Evolutionary conservation across 163 green algal species (phyloP).

Genomic region (Scenedesmus sp.): DNA sequence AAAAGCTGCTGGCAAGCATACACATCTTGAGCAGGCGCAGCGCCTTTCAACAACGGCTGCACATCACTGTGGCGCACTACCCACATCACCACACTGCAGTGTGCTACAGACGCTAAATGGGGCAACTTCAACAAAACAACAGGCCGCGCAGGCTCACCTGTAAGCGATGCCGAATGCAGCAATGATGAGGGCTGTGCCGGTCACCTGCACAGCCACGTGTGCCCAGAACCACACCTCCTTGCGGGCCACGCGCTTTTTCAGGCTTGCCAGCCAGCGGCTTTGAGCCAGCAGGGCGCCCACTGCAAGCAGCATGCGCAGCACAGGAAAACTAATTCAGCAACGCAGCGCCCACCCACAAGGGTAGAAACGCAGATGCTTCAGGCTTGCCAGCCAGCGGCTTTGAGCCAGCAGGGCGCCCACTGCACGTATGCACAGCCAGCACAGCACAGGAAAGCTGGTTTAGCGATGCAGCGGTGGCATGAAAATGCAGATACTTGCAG

Average conservation of each 20-base stretch:
- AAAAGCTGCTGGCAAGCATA: too few relatives aligned
- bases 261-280: not conserved
- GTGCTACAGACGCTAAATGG: too few relatives aligned
- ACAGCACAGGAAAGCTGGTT: not conserved
- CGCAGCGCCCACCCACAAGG: too few relatives aligned
- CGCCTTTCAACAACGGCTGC: too few relatives aligned
- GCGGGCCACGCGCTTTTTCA: not conserved
- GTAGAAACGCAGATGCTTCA: not conserved
- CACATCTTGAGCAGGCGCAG: too few relatives aligned
- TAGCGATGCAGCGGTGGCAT: not conserved
- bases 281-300: conserved; percentile 29
- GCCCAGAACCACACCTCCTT: conserved; percentile 41
- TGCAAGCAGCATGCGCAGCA: not conserved
- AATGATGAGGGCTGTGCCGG: conserved; percentile 16
- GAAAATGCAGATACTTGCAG: not conserved
- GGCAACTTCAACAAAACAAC: too few relatives aligned
- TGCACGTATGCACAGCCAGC: conserved; percentile 8
- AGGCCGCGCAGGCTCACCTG: not conserved
- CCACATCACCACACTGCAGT: too few relatives aligned
- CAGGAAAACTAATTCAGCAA: not conserved
- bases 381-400: not conserved
- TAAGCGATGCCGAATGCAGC: conserved; percentile 26
- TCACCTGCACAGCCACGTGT: not conserved
- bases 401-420: conserved; percentile 29
- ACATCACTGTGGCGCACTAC: too few relatives aligned